phyloP scores from a whole-genome alignment of 176 grass and related monocot genomes.

The Thinopyrum elongatum region DNA sequence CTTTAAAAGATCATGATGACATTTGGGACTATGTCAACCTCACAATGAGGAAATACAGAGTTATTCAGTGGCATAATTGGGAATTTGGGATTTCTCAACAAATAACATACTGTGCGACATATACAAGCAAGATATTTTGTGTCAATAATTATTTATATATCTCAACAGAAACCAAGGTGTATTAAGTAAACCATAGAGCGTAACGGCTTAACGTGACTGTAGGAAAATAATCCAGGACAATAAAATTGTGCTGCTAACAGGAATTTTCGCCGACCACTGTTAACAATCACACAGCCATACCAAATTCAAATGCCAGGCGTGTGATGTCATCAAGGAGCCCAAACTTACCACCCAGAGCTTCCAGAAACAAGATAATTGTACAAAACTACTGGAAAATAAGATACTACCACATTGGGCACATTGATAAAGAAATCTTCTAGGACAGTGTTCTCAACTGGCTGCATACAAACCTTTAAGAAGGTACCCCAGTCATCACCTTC shows the following conservation, averaged over 20 bases:
- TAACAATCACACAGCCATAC: neutral
- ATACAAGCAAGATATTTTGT: neutral
- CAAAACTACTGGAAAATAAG: neutral
- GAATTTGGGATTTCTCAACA: neutral
- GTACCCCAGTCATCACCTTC: slow-evolving; percentile 74
- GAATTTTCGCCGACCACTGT: neutral
- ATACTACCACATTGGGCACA: neutral
- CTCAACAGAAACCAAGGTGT: neutral
- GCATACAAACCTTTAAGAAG: slow-evolving; percentile 69
- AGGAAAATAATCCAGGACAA: neutral
- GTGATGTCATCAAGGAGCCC: neutral
- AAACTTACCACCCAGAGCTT: neutral
- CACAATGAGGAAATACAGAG: neutral
- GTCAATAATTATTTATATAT: neutral
- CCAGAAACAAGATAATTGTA: neutral
- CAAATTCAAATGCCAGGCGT: slow-evolving; percentile 1
- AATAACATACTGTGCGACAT: neutral
- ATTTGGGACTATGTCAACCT: neutral
- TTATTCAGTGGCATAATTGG: neutral
- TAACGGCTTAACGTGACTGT: neutral
- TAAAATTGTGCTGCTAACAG: neutral
- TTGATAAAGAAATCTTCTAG: slow-evolving; percentile 15
- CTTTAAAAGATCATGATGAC: neutral
- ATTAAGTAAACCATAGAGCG: neutral
- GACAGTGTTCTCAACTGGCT: slow-evolving; percentile 18